Percentiles rank a stretch among this genome's conserved stretches.
Evolutionary conservation across 805 yeast genomes (phyloP).

Genomic region (Candida oleophila): DNA sequence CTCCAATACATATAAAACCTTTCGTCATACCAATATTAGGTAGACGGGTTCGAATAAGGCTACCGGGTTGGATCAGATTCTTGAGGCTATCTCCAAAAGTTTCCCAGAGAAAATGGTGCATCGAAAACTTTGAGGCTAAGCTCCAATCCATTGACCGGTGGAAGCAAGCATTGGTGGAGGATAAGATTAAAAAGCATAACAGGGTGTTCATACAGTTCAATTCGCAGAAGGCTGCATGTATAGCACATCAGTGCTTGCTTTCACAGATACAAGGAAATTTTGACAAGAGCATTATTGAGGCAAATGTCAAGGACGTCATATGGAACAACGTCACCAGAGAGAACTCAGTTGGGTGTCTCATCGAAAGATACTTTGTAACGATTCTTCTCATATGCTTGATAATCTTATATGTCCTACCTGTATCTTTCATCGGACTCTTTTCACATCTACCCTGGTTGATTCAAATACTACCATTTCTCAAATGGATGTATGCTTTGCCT

Average conservation of each 20-base stretch:
- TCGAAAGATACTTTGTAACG: conserved; percentile 46
- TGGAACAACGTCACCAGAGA: conserved; percentile 61
- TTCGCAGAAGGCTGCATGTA: conserved; percentile 54
- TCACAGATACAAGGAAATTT: conserved; percentile 42
- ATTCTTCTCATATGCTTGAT: conserved; percentile 49
- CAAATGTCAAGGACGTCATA: conserved; percentile 64
- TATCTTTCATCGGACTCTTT: conserved; percentile 72
- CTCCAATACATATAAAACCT: conserved; percentile 28
- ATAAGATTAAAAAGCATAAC: conserved; percentile 23
- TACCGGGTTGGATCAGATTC: conserved; percentile 30
- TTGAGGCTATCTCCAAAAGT: conserved; percentile 21
- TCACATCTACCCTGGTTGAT: conserved; percentile 72
- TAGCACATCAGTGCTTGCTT: conserved; percentile 60
- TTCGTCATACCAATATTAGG: conserved; percentile 19
- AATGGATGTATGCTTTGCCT: conserved; percentile 57
- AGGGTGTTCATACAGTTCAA: conserved; percentile 65
- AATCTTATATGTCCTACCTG: conserved; percentile 73
- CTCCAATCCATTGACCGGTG: conserved; percentile 17
- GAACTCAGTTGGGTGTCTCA: conserved; percentile 32
- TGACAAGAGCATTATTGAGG: conserved; percentile 46
- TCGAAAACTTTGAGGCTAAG: conserved; percentile 14
- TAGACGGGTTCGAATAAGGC: conserved; percentile 16
- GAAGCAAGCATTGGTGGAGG: conserved; percentile 16
- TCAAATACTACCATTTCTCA: conserved; percentile 56
- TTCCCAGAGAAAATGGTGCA: conserved; percentile 28